Percentiles rank a stretch among this genome's conserved stretches.
Evolutionary conservation across 176 grass and related monocot genomes (phyloP).

Genomic region (Sorghum bicolor): DNA sequence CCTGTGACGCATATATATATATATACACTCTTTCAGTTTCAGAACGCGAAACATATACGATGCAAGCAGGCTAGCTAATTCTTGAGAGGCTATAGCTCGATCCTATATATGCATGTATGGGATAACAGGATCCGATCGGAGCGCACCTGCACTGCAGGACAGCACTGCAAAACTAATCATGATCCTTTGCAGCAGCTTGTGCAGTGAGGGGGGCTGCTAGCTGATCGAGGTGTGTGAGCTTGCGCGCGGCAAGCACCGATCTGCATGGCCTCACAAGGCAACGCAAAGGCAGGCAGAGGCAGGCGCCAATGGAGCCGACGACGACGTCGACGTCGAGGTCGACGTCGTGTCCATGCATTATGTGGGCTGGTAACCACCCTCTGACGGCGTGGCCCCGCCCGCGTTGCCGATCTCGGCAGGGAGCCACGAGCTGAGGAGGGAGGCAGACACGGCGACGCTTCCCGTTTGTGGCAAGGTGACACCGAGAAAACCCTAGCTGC

Average conservation of each 20-base stretch:
- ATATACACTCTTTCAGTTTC: not conserved
- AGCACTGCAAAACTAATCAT: not conserved
- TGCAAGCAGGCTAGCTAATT: not conserved
- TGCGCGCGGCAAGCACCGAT: constrained; percentile 18
- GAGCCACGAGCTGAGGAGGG: constrained; percentile 33
- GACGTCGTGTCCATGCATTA: not conserved
- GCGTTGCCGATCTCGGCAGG: constrained; percentile 28
- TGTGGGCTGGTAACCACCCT: constrained; percentile 42
- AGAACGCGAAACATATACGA: not conserved
- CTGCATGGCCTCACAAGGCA: constrained; percentile 43
- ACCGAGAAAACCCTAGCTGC: constrained; percentile 49
- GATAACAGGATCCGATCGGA: not conserved
- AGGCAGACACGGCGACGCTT: constrained; percentile 26
- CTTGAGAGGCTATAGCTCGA: not conserved
- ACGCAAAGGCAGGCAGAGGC: constrained; percentile 4
- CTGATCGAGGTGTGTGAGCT: not conserved
- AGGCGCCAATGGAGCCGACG: no score
- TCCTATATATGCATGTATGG: not conserved
- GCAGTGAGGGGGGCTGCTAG: not conserved
- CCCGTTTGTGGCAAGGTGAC: constrained; percentile 14
- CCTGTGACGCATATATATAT: constrained; percentile 18
- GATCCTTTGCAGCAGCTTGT: not conserved
- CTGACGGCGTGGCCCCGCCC: constrained; percentile 29
- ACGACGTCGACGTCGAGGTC: not conserved
- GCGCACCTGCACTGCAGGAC: not conserved